phyloP scores from a whole-genome alignment of 495 filamentous ascomycete genomes.

The Oidiodendron maius region DNA sequence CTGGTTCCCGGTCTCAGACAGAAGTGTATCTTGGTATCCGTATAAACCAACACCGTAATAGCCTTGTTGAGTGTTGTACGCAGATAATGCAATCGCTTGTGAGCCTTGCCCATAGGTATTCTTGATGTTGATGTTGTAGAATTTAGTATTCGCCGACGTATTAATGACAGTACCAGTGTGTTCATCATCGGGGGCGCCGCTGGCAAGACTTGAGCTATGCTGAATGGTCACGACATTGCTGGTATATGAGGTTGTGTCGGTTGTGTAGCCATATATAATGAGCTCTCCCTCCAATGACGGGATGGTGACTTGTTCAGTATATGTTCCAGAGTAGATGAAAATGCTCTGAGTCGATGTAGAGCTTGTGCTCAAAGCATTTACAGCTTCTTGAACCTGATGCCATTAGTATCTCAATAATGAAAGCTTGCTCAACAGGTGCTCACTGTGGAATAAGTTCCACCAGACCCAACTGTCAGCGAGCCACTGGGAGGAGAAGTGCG shows the following conservation, averaged over 20 bases:
- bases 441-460: slow-evolving; percentile 16
- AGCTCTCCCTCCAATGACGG: slow-evolving; percentile 19
- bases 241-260: slow-evolving; percentile 29
- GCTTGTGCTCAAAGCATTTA: slow-evolving; percentile 45
- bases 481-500: slow-evolving; percentile 19
- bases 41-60: slow-evolving; percentile 40
- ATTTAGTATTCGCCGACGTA: slow-evolving; percentile 31
- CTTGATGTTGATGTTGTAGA: slow-evolving; percentile 49
- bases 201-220: slow-evolving; percentile 14
- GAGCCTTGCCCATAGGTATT: slow-evolving; percentile 37
- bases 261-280: slow-evolving; percentile 47
- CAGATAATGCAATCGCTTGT: slow-evolving; percentile 42
- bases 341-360: slow-evolving; percentile 27
- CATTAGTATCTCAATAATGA: slow-evolving; percentile 37
- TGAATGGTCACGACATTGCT: slow-evolving; percentile 20
- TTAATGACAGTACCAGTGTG: slow-evolving; percentile 40
- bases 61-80: slow-evolving; percentile 29
- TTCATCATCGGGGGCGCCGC: slow-evolving; percentile 31
- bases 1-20: slow-evolving; percentile 39
- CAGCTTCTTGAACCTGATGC: slow-evolving; percentile 48
- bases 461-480: slow-evolving; percentile 16
- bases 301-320: slow-evolving; percentile 37
- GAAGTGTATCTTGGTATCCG: slow-evolving; percentile 47
- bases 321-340: slow-evolving; percentile 29
- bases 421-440: slow-evolving; percentile 3